Evolutionary conservation across 192 early-diverging fungal genomes (phyloP).

Genomic region (Geranomyces variabilis): DNA sequence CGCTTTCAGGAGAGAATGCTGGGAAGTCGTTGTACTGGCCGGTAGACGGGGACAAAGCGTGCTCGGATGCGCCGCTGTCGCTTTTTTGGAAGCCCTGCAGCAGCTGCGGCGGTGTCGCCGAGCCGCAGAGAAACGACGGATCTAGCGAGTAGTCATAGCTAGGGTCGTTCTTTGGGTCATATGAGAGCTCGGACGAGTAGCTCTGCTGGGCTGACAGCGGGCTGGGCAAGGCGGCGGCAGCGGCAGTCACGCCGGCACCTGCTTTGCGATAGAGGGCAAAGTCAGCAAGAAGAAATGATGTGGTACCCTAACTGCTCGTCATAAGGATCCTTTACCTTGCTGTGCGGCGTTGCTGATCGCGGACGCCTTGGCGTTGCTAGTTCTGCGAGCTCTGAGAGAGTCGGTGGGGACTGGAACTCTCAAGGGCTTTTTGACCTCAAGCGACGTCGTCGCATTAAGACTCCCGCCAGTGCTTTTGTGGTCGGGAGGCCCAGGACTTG

Average conservation of each 20-base stretch:
- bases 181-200: not conserved
- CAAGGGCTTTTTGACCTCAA: not conserved
- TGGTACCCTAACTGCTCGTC: no score
- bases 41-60: not conserved
- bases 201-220: not conserved
- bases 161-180: conserved; percentile 8
- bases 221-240: not conserved
- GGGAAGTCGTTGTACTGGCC: not conserved
- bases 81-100: no score
- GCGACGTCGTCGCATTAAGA: not conserved
- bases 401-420: conserved; percentile 24
- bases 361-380: not conserved
- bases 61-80: not conserved
- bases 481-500: no score
- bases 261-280: no score
- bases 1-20: no score
- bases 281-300: no score
- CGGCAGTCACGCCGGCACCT: not conserved
- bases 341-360: no score
- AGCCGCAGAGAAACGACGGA: not conserved
- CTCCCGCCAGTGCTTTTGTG: not conserved
- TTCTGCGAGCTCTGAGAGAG: not conserved
- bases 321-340: no score
- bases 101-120: no score
- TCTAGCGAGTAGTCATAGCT: not conserved